Base-by-base conservation (phyloP, 306 rosid genomes). In the Arachis hypogaea region DNA sequence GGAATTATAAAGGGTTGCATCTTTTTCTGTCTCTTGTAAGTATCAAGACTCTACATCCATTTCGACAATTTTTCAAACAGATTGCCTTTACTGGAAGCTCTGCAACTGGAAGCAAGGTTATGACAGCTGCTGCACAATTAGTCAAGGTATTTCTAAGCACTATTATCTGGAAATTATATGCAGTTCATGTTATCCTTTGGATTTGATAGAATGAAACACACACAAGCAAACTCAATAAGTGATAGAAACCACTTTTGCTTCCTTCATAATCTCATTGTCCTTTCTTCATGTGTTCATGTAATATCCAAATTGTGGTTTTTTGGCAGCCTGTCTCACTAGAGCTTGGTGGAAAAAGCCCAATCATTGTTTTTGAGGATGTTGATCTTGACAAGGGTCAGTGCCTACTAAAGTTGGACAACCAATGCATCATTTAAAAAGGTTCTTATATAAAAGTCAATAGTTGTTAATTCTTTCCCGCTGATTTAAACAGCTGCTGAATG, bases 1-100 rank as follows among this genome's bases (percentile, higher is more conserved):
- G 30, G 66, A 69, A 72, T 74, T 83, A 44, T 50, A 16, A 4
- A 0, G 64, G 70, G 49, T 18, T 36, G 5, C 66, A 9, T 72
- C 49, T 18, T 68, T 63, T 28, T 75, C 7, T 58, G 30, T 57
- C 50, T 57, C 62, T 41, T 33, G 28, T 12, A 45, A 59, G 40
- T 54, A 5, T 5, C 58, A 14, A 52, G 76, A 30, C 44, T 44
- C 41, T 5, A 9, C 69, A 45, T 14, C 72, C 73, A 47, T 76
- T 68, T 30, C 38, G 69, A 36, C 28, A 70, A 57, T 38, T 62
- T 61, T 57, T 85, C 60, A 40, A 47, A 85, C 91, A 94, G 99
- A 64, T 94, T 86, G 97, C 99, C 66, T 94, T 94, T 76, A 94
- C 99, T 54, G 99, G 99, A 71, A 94, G 99, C 85, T 83, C 89